Evolutionary conservation across 1,284 basidiomycete species (phyloP), one percentile per base, ranked within the genome.

Genomic region (Cutaneotrichosporon cutaneum): DNA sequence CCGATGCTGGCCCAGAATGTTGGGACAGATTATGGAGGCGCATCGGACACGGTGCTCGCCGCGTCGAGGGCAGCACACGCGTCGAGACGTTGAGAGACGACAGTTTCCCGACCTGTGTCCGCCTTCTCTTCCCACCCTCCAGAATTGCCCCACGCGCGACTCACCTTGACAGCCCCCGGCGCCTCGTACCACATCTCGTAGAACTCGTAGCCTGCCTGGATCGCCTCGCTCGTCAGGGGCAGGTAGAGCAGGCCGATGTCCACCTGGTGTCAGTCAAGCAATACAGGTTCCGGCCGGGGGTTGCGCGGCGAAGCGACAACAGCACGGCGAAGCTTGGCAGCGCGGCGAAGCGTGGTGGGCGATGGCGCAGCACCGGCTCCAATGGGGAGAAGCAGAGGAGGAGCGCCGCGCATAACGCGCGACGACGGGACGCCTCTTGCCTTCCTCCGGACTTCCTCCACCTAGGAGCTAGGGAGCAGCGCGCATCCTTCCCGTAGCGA

Each of bases 131-230:
- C 30, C 13, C 36, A 39, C 36, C 36, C 4, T 14, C n/a, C n/a
- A n/a, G n/a, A n/a, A n/a, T n/a, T n/a, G n/a, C n/a, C n/a, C n/a
- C n/a, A n/a, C n/a, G n/a, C n/a, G n/a, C n/a, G 51, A 76, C 83
- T 56, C 63, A 89, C 90, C 85, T 92, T 92, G 80, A 94, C 91
- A 54, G 90, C 92, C 33, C 87, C 87, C 2, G 92, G 92, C 1
- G 92, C 87, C 78, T 91, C 91, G 81, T 86, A 94, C 82, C 94
- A 94, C 50, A 90, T 92, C 58, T 85, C 85, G 75, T 95, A 95
- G 80, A 93, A 94, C 71, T 87, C 85, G 73, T 90, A 87, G 2
- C 87, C 92, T 75, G 93, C 90, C 59, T 84, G 81, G 56, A 89
- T 75, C 30, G 85, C 82, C 63, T 87, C 83, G 0, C 88, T 83